Evolutionary conservation across 2,329 filamentous ascomycete species (phyloP).

Genomic region (Arthrobotrys musiformis): DNA sequence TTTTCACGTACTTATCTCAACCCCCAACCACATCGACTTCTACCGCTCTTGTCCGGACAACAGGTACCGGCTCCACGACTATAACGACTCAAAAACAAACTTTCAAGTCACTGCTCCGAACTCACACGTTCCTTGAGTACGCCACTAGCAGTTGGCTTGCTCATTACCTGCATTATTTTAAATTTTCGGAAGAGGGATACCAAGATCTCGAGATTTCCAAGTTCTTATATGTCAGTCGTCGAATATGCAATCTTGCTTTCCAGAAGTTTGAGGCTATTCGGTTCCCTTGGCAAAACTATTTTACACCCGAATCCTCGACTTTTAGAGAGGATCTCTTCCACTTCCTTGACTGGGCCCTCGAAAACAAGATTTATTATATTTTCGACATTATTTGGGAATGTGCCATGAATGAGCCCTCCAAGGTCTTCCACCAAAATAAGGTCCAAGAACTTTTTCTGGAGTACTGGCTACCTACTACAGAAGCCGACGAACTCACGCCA

Average conservation of each 20-base stretch:
- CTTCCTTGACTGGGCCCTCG: constrained; percentile 16
- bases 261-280: not conserved
- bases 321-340: not conserved
- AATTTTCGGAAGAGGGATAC: too few relatives aligned
- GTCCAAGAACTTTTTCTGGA: too few relatives aligned
- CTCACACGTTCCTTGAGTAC: constrained; percentile 18
- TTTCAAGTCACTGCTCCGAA: constrained; percentile 7
- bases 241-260: not conserved
- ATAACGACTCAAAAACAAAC: not conserved
- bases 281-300: constrained; percentile 38
- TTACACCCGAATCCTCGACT: not conserved
- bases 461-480: not conserved
- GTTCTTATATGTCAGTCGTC: not conserved
- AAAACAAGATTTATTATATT: not conserved
- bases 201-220: too few relatives aligned
- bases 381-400: not conserved
- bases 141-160: constrained; percentile 22
- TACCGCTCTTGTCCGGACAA: not conserved
- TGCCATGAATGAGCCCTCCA: not conserved
- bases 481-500: too few relatives aligned
- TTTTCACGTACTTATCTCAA: too few relatives aligned
- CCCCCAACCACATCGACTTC: not conserved
- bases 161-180: not conserved
- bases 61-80: not conserved
- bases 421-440: too few relatives aligned